phyloP scores from a whole-genome alignment of 2,329 filamentous ascomycete genomes.

The Botrytis fragariae region DNA sequence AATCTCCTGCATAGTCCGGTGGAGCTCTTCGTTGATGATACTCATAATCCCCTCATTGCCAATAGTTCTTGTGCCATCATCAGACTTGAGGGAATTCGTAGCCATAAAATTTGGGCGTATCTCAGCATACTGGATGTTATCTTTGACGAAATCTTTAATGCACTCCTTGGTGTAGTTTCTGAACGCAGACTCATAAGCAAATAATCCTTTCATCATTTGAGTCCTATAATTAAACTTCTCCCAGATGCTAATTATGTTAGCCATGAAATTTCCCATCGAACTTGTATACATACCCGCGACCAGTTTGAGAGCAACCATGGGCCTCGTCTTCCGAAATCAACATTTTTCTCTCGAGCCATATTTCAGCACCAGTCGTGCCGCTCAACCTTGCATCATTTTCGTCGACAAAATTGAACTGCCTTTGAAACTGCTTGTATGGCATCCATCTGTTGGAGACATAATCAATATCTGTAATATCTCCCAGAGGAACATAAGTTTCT shows the following conservation, averaged over 20 bases:
- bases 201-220: conserved; percentile 69
- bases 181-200: conserved; percentile 65
- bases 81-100: conserved; percentile 57
- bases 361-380: conserved; percentile 40
- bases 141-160: conserved; percentile 59
- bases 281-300: conserved; percentile 49
- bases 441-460: conserved; percentile 50
- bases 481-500: conserved; percentile 32
- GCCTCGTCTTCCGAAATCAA: conserved; percentile 60
- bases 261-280: neutral
- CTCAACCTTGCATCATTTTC: conserved; percentile 34
- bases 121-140: conserved; percentile 70
- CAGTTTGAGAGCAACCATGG: conserved; percentile 48
- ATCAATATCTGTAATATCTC: conserved; percentile 48
- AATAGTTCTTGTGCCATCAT: conserved; percentile 53
- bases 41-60: conserved; percentile 59
- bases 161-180: conserved; percentile 57
- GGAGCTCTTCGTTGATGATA: conserved; percentile 56
- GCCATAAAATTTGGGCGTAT: conserved; percentile 67
- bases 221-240: conserved; percentile 67
- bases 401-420: conserved; percentile 38
- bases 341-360: conserved; percentile 62
- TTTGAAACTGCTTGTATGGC: conserved; percentile 46
- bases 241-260: conserved; percentile 46
- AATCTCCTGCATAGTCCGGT: conserved; percentile 46